Conservation (phyloP, 108 stramenopile species). For the Seminavis robusta region DNA sequence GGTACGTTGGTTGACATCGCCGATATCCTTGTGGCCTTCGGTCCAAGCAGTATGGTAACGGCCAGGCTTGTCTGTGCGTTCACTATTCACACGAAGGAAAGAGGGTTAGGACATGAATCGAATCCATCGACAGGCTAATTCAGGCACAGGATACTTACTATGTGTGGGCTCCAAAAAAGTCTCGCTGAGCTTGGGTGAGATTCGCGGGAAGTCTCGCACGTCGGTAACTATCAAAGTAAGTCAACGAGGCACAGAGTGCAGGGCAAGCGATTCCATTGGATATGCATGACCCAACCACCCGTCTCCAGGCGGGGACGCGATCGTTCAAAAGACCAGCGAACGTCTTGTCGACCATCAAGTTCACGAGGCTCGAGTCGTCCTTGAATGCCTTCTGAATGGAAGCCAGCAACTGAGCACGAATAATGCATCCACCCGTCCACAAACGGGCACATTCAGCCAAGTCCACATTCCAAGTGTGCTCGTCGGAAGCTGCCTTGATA, state of each 20-base stretch:
- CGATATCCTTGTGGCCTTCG: slow-evolving; percentile 67
- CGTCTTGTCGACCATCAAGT: slow-evolving; percentile 78
- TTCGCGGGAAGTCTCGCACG: slow-evolving; percentile 70
- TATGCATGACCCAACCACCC: slow-evolving; percentile 78
- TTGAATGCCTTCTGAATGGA: slow-evolving; percentile 72
- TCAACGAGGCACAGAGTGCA: slow-evolving; percentile 79
- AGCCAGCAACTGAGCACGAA: slow-evolving; percentile 80
- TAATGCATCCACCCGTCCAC: slow-evolving; percentile 95
- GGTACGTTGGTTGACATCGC: slow-evolving; percentile 73
- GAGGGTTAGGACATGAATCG: too few relatives aligned
- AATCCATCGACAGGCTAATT: too few relatives aligned
- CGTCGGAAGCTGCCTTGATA: slow-evolving; percentile 77
- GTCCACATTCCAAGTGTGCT: slow-evolving; percentile 79
- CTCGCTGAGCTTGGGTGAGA: slow-evolving; percentile 90
- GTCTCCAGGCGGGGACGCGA: slow-evolving; percentile 74
- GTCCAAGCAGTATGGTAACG: slow-evolving; percentile 63
- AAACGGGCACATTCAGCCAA: slow-evolving; percentile 81
- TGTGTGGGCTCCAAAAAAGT: slow-evolving; percentile 96
- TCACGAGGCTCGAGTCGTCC: slow-evolving; percentile 49
- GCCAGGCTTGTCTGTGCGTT: slow-evolving; percentile 52
- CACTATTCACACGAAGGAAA: too few relatives aligned
- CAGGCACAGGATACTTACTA: too few relatives aligned
- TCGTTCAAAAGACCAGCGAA: slow-evolving; percentile 62
- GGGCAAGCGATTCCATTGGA: slow-evolving; percentile 82
- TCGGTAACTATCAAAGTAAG: slow-evolving; percentile 90